phyloP scores from a whole-genome alignment of 2,329 filamentous ascomycete genomes.

The Aspergillus sp. region DNA sequence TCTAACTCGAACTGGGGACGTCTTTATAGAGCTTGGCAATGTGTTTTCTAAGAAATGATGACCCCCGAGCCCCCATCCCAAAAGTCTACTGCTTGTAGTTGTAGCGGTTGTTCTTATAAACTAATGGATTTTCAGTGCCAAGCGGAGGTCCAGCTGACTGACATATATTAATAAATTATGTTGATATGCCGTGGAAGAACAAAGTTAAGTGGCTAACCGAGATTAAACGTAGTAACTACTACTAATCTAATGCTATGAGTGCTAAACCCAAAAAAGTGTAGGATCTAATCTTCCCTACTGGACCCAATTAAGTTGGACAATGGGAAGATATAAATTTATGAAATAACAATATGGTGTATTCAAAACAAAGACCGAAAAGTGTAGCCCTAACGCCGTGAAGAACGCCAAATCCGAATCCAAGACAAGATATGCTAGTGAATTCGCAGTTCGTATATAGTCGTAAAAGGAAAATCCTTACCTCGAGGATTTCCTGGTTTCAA shows the following conservation, averaged over 20 bases:
- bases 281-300: too few species aligned
- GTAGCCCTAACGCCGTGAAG: not conserved
- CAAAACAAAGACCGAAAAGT: not conserved
- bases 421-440: not conserved
- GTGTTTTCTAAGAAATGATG: not conserved
- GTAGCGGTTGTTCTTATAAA: too few species aligned
- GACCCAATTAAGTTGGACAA: too few species aligned
- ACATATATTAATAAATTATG: too few species aligned
- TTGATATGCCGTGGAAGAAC: too few species aligned
- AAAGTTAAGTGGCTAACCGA: too few species aligned
- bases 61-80: not conserved
- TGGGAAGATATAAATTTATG: not conserved
- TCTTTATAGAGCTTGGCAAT: not conserved
- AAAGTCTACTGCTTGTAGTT: too few species aligned
- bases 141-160: too few species aligned
- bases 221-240: too few species aligned
- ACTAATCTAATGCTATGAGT: too few species aligned
- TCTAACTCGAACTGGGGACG: not conserved
- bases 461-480: not conserved
- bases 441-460: constrained; percentile 2
- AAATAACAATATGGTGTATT: not conserved
- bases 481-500: not conserved
- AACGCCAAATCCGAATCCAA: not conserved
- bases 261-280: too few species aligned
- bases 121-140: too few species aligned